A percentile compares a stretch with the other conserved stretches of the same genome.
These are phyloP conservation scores for Thraustochytrium striatum DNA, from an alignment of 352 stramenopile species.

Conservation along the genomic window DNA sequence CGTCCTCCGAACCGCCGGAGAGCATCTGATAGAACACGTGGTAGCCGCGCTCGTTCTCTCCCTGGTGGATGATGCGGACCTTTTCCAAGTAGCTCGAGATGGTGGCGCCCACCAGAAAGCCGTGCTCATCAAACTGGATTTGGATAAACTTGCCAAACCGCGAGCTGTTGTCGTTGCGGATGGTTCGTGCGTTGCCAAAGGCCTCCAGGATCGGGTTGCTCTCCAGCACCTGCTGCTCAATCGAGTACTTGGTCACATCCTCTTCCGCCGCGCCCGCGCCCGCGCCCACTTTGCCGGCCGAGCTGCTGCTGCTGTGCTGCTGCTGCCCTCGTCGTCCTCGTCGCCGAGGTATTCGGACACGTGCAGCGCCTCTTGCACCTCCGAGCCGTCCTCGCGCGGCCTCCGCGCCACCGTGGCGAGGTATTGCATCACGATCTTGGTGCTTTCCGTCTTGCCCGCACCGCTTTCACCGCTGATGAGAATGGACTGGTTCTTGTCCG, in stretches of 20 bases:
- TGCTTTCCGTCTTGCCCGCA: conserved; percentile 92
- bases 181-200: conserved; percentile 95
- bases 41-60: conserved; percentile 78
- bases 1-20: conserved; percentile 41
- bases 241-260: conserved; percentile 19
- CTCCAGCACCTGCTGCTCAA: conserved; percentile 64
- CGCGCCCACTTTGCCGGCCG: not conserved
- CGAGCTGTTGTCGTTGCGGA: conserved; percentile 92
- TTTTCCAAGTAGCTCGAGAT: conserved; percentile 88
- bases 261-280: conserved; percentile 53
- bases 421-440: conserved; percentile 93
- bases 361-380: not conserved
- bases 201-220: conserved; percentile 97
- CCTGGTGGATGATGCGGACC: conserved; percentile 73
- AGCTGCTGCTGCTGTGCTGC: not conserved
- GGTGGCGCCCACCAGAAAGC: conserved; percentile 68
- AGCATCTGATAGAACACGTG: conserved; percentile 87
- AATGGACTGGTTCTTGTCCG: conserved; percentile 77
- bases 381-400: not conserved
- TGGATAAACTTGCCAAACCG: conserved; percentile 94
- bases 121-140: conserved; percentile 69
- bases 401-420: conserved; percentile 70
- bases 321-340: not conserved
- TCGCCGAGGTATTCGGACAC: conserved; percentile 34
- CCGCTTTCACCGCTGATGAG: conserved; percentile 84